Evolutionary conservation across 164 flowering plant species (phyloP).

Genomic region (Amborella trichopoda): DNA sequence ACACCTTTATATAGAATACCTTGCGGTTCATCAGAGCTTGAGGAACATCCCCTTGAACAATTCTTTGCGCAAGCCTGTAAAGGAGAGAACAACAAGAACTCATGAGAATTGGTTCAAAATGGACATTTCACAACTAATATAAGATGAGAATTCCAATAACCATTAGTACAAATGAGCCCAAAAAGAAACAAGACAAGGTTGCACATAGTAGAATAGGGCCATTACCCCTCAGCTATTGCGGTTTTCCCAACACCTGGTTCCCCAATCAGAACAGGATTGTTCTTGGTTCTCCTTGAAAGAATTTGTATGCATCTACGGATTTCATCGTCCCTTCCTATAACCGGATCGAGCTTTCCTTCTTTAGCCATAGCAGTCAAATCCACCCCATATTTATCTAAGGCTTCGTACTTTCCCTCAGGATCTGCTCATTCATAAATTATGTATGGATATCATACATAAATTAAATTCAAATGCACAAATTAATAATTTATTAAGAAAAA

Average conservation of each 20-base stretch:
- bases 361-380: slow-evolving; percentile 96
- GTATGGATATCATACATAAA: too few species aligned
- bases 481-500: too few species aligned
- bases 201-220: not conserved
- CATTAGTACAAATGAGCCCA: too few species aligned
- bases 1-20: slow-evolving; percentile 42
- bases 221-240: slow-evolving; percentile 97
- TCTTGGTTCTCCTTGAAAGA: slow-evolving; percentile 94
- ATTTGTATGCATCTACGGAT: slow-evolving; percentile 96
- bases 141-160: too few species aligned
- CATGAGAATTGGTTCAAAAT: too few species aligned
- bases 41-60: slow-evolving; percentile 96
- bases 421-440: too few species aligned
- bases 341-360: slow-evolving; percentile 92
- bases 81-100: too few species aligned
- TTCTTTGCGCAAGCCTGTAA: slow-evolving; percentile 94
- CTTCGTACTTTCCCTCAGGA: slow-evolving; percentile 94
- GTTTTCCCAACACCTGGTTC: slow-evolving; percentile 99
- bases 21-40: slow-evolving; percentile 92
- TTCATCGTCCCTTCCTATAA: slow-evolving; percentile 96
- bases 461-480: too few species aligned
- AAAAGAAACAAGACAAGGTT: too few species aligned
- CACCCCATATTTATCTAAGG: slow-evolving; percentile 88
- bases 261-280: slow-evolving; percentile 96
- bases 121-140: too few species aligned